Base-by-base conservation (phyloP, 331 rosid genomes). In the Arachis monticola region DNA sequence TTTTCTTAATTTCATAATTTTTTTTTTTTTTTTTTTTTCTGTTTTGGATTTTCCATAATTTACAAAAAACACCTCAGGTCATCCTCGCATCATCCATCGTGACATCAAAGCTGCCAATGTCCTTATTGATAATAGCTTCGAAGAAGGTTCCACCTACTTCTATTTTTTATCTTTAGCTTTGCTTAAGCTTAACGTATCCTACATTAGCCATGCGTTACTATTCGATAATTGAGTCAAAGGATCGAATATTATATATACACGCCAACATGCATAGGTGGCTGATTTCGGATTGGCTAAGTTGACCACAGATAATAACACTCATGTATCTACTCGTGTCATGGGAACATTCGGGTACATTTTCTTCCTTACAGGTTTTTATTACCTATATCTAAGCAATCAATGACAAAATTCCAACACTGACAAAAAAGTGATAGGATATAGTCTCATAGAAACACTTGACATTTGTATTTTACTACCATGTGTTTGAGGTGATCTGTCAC, bases 281-380 rank as follows among this genome's bases (percentile, higher is more conserved):
- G 93, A 86, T 85, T 89, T 86, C 60, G 93, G 98, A 75, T 76
- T 93, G 85, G 96, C 98, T 40, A 93, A 93, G 83, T 69, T 89
- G 50, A 87, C 96, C 41, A 71, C 87, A 2, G 98, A 91, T 69
- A 91, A 83, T 64, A 79, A 82, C 70, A 93, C 97, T 73, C 98
- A 93, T 42, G 97, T 93, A 10, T 89, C 98, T 8, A 93, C 98
- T 57, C 81, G 97, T 75, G 96, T 89, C 46, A 91, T 93, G 98
- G 98, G 98, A 46, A 89, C 97, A 45, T 87, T 93, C 69, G 98
- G 98, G 97, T 93, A 83, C 65, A 70, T 59, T 11, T 14, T 61
- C 9, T 65, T 40, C 38, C 10, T 7, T 17, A 44, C 11, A 2
- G 62, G 22, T 45, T 65, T 67, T 41, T 51, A 14, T 59, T 68